Conservation (phyloP, 495 filamentous ascomycete species). For the Lophiostoma macrostomum region DNA sequence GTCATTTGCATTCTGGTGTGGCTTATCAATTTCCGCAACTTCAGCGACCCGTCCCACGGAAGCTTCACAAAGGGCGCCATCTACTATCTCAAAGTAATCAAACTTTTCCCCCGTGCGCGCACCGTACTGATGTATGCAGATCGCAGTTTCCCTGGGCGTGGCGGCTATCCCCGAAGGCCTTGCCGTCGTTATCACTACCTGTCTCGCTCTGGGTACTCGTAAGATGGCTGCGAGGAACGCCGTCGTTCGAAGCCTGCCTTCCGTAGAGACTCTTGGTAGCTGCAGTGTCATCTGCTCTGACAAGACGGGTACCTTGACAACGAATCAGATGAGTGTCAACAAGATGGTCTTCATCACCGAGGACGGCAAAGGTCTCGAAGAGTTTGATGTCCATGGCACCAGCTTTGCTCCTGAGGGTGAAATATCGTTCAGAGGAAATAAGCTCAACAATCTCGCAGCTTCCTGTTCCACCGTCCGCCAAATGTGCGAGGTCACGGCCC, state of each 20-base stretch:
- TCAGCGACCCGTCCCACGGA: constrained; percentile 89
- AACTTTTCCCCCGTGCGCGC: neutral
- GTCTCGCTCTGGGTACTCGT: constrained; percentile 87
- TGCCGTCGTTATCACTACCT: constrained; percentile 96
- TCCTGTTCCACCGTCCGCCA: constrained; percentile 76
- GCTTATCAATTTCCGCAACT: constrained; percentile 97
- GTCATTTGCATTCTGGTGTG: constrained; percentile 95
- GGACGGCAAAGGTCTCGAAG: constrained; percentile 71
- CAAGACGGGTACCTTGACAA: constrained; percentile 97
- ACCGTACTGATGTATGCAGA: constrained; percentile 44
- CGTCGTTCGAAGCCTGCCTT: constrained; percentile 91
- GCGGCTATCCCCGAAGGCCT: constrained; percentile 97
- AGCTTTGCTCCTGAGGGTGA: constrained; percentile 85
- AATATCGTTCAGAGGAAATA: constrained; percentile 64
- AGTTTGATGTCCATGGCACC: constrained; percentile 88
- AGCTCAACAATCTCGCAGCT: constrained; percentile 63
- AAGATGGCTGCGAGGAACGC: constrained; percentile 99
- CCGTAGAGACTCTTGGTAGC: constrained; percentile 96
- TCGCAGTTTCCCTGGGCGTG: constrained; percentile 96
- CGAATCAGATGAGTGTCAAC: constrained; percentile 98
- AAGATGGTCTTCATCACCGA: constrained; percentile 81
- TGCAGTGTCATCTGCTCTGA: constrained; percentile 99
- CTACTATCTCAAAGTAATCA: constrained; percentile 81
- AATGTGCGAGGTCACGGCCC: constrained; percentile 80
- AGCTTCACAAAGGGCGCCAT: constrained; percentile 97